phyloP scores from a whole-genome alignment of 768 basidiomycete species.

The Mycena venus region DNA sequence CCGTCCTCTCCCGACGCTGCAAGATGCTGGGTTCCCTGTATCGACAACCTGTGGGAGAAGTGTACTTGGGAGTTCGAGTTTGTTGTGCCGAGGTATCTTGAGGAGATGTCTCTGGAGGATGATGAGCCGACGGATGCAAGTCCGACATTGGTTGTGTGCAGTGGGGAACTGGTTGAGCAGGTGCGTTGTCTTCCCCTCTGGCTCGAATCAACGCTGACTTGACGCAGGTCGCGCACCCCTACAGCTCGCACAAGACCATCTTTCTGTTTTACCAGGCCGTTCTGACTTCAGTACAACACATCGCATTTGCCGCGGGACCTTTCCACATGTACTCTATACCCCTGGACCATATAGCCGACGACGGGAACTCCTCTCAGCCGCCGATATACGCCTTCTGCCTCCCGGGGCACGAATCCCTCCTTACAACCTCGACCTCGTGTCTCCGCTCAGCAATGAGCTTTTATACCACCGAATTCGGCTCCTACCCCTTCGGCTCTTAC shows the following conservation, averaged over 20 bases:
- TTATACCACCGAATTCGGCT: constrained; percentile 92
- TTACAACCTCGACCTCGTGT: constrained; percentile 78
- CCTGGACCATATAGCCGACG: constrained; percentile 70
- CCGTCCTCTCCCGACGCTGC: constrained; percentile 91
- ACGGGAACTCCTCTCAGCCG: constrained; percentile 74
- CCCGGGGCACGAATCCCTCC: constrained; percentile 84
- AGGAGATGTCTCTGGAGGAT: constrained; percentile 67
- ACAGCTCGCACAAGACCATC: constrained; percentile 93
- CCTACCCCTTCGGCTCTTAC: constrained; percentile 96
- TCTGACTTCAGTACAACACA: constrained; percentile 94
- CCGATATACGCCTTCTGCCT: constrained; percentile 94
- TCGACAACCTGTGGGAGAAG: constrained; percentile 95
- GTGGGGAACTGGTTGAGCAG: constrained; percentile 96
- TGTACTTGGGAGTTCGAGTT: constrained; percentile 99
- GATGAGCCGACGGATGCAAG: constrained; percentile 70
- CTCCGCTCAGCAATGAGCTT: constrained; percentile 93
- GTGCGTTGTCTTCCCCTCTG: constrained; percentile 54
- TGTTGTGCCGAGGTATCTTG: constrained; percentile 87
- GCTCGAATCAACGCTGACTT: constrained; percentile 16
- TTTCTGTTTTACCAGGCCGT: constrained; percentile 91
- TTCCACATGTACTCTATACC: constrained; percentile 85
- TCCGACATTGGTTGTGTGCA: constrained; percentile 92
- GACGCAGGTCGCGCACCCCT: constrained; percentile 88
- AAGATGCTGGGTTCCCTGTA: constrained; percentile 98
- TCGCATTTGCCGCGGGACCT: constrained; percentile 95